A percentile compares a stretch with the other conserved stretches of the same genome.
phyloP scores from a whole-genome alignment of 306 rosid species.

The Sophora flavescens region DNA sequence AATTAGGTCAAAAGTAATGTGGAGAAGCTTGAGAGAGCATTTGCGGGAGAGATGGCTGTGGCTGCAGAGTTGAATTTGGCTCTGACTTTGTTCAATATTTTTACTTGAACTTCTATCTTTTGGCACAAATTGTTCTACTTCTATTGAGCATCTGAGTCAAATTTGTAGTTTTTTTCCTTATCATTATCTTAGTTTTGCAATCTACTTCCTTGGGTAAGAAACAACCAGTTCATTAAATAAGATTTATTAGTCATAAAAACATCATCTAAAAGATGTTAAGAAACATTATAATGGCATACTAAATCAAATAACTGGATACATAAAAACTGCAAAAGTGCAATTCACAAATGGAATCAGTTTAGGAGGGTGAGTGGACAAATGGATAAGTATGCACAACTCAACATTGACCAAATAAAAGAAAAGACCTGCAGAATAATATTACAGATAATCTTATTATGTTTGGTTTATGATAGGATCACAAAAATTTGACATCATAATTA shows the following conservation, averaged over 20 bases:
- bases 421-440: conserved; percentile 25
- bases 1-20: too few species aligned
- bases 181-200: too few species aligned
- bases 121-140: too few species aligned
- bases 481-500: conserved; percentile 31
- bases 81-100: too few species aligned
- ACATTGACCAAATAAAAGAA: conserved; percentile 24
- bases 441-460: conserved; percentile 19
- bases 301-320: conserved; percentile 21
- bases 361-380: background rate
- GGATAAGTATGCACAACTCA: conserved; percentile 24
- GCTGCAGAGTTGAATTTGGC: too few species aligned
- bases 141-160: too few species aligned
- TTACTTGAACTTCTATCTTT: too few species aligned
- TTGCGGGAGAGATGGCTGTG: too few species aligned
- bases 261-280: background rate
- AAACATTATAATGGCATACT: background rate
- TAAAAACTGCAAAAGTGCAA: conserved; percentile 21
- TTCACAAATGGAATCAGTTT: conserved; percentile 30
- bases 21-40: too few species aligned
- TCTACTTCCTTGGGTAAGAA: too few species aligned
- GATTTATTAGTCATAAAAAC: background rate
- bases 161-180: too few species aligned
- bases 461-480: conserved; percentile 32
- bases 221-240: too few species aligned